These are phyloP conservation scores for Macrotyloma uniflorum DNA, from an alignment of 306 rosid genomes.

Conservation along the genomic window DNA sequence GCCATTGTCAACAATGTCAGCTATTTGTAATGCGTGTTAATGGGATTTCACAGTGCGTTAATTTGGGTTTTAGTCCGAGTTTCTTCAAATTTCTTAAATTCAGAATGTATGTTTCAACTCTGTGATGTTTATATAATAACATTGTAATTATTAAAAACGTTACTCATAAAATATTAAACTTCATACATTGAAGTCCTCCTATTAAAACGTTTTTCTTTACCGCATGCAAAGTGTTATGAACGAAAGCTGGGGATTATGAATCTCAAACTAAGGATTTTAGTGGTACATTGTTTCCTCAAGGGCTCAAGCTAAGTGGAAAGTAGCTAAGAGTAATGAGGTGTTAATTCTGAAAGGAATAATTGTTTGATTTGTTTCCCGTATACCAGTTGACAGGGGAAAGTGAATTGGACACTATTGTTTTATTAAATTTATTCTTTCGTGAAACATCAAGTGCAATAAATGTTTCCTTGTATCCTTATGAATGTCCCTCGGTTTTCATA, in stretches of 20 bases:
- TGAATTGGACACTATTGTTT: not conserved
- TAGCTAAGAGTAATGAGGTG: not conserved
- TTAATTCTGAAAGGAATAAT: not conserved
- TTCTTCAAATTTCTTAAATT: not conserved
- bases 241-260: conserved; percentile 7
- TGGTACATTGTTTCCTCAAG: not conserved
- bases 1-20: no score
- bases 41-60: not conserved
- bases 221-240: not conserved
- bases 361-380: not conserved
- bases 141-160: not conserved
- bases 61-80: not conserved
- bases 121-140: not conserved
- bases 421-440: not conserved
- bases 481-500: not conserved
- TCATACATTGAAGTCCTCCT: not conserved
- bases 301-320: not conserved
- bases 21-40: conserved; percentile 1
- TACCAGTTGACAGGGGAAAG: not conserved
- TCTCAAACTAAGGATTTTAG: not conserved
- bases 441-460: not conserved
- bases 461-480: conserved; percentile 16
- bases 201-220: not conserved
- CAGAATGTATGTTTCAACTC: not conserved
- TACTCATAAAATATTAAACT: not conserved